Conservation (phyloP, 169 alveolate genomes). For the Blepharisma undulans region DNA sequence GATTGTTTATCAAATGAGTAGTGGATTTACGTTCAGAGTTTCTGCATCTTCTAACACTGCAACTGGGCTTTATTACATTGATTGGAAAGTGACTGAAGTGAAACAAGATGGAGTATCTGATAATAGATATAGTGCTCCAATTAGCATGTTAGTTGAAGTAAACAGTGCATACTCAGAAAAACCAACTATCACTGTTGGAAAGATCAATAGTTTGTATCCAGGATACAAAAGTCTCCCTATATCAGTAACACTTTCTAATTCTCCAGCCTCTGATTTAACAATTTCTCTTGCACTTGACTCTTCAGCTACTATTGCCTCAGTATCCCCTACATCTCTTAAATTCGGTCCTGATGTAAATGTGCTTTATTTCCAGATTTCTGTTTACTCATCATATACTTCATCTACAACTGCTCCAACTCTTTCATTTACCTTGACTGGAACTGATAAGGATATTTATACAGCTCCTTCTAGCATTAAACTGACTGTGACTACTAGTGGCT, state of each 20-base stretch:
- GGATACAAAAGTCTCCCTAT: background rate
- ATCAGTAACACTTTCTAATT: background rate
- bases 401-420: background rate
- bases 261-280: background rate
- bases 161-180: too few relatives aligned
- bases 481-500: background rate
- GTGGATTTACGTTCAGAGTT: background rate
- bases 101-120: background rate
- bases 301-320: background rate
- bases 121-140: background rate
- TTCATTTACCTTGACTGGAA: background rate
- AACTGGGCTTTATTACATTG: background rate
- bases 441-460: background rate
- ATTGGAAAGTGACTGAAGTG: conserved; percentile 16
- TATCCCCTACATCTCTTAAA: background rate
- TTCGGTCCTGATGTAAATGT: background rate
- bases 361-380: background rate
- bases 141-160: conserved; percentile 11
- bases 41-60: background rate
- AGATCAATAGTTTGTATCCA: background rate
- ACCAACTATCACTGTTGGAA: background rate
- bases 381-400: background rate
- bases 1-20: background rate
- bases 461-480: background rate
- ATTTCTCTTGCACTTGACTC: background rate